phyloP scores from a whole-genome alignment of 148 eudicot genomes.

The Diospyros kaki region DNA sequence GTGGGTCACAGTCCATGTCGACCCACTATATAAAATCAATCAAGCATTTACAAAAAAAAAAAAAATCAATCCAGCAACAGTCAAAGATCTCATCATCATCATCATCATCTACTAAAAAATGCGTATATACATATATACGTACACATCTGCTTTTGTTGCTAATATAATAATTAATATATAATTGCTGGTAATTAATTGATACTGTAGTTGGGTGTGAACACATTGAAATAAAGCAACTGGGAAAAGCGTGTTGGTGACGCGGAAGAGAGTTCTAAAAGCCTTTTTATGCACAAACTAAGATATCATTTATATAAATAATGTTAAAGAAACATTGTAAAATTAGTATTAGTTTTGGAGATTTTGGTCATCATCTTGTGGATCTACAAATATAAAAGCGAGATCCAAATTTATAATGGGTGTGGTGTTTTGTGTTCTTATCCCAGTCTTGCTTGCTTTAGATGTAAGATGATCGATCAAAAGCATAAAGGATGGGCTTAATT shows the following conservation, averaged over 20 bases:
- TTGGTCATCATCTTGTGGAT: too few species aligned
- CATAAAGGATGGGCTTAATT: neutral
- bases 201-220: conserved; percentile 2
- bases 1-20: conserved; percentile 12
- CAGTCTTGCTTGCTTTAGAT: neutral
- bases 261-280: neutral
- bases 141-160: neutral
- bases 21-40: too few species aligned
- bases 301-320: too few species aligned
- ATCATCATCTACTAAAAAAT: too few species aligned
- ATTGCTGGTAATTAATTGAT: neutral
- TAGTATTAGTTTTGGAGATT: too few species aligned
- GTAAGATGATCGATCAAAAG: neutral
- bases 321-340: too few species aligned
- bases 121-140: too few species aligned
- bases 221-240: neutral
- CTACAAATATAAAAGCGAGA: too few species aligned
- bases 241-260: conserved; percentile 15
- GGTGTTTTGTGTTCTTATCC: neutral
- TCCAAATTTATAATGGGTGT: too few species aligned
- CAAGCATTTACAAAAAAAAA: neutral
- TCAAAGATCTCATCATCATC: conserved; percentile 8
- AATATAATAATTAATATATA: too few species aligned
- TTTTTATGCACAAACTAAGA: neutral
- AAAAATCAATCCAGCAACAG: conserved; percentile 18